Conservation (phyloP, 257 asterid genomes). For the Nicotiana obtusifolia region DNA sequence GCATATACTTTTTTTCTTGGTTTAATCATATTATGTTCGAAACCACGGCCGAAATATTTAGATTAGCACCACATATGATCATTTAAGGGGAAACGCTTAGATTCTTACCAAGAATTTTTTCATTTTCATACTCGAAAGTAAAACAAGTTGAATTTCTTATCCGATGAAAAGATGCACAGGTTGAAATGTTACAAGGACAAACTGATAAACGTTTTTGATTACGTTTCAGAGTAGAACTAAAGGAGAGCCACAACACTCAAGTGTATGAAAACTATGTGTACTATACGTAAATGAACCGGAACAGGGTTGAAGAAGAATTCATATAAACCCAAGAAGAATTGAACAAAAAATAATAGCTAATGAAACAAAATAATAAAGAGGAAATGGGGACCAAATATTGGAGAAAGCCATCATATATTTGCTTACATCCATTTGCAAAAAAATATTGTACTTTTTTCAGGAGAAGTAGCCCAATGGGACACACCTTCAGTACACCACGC, state of each 20-base stretch:
- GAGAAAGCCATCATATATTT: constrained; percentile 9
- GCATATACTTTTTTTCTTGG: not conserved
- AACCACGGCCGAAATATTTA: not conserved
- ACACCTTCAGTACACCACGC: not conserved
- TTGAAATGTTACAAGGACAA: not conserved
- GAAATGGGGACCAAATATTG: constrained; percentile 8
- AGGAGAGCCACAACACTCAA: constrained; percentile 12
- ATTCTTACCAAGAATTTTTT: not conserved
- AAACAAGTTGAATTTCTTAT: not conserved
- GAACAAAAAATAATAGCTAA: constrained; percentile 21
- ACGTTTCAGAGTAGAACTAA: constrained; percentile 16
- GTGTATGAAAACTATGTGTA: constrained; percentile 8
- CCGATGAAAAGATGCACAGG: not conserved
- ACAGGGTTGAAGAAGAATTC: not conserved
- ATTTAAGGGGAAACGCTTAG: not conserved
- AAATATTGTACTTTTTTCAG: not conserved
- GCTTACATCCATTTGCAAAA: constrained; percentile 12
- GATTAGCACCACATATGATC: not conserved
- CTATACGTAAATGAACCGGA: not conserved
- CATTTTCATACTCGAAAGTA: not conserved
- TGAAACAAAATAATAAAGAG: constrained; percentile 10
- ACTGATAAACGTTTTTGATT: constrained; percentile 3
- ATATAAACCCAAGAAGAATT: constrained; percentile 34
- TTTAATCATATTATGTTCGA: not conserved
- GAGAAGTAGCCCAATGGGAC: constrained; percentile 9